These are phyloP conservation scores for Meripilus lineatus DNA, from an alignment of 1,284 basidiomycete genomes.

Conservation along the genomic window DNA sequence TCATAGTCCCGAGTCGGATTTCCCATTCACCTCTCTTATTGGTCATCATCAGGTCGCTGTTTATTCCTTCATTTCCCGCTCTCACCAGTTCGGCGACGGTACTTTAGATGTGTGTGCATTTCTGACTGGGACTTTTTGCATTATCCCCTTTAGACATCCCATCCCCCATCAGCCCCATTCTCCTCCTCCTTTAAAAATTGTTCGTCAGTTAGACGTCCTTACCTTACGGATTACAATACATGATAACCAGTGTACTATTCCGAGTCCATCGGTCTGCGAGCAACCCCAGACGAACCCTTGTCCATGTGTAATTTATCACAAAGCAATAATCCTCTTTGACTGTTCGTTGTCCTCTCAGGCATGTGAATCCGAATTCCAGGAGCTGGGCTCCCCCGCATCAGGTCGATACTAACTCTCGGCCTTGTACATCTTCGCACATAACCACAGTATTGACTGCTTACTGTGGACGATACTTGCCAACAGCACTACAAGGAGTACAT, in stretches of 20 bases:
- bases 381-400: no score
- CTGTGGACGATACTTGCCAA: no score
- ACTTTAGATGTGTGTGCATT: slow-evolving; percentile 8
- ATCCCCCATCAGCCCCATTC: background rate
- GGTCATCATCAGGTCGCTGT: no score
- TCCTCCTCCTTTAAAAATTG: slow-evolving; percentile 1
- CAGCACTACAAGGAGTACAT: no score
- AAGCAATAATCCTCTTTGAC: background rate
- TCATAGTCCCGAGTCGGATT: background rate
- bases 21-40: background rate
- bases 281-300: slow-evolving; percentile 6
- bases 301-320: background rate
- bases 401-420: no score
- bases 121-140: background rate
- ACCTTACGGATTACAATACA: slow-evolving; percentile 10
- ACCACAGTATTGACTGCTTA: no score
- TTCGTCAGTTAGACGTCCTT: slow-evolving; percentile 5
- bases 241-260: slow-evolving; percentile 10
- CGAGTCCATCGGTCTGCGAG: no score
- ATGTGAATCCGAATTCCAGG: no score
- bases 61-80: no score
- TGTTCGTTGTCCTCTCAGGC: background rate
- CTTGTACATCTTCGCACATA: no score
- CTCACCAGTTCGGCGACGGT: background rate
- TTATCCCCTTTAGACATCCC: no score